These are phyloP conservation scores for Mortierella sp. DNA, from an alignment of 371 early-diverging fungal species.

Conservation along the genomic window DNA sequence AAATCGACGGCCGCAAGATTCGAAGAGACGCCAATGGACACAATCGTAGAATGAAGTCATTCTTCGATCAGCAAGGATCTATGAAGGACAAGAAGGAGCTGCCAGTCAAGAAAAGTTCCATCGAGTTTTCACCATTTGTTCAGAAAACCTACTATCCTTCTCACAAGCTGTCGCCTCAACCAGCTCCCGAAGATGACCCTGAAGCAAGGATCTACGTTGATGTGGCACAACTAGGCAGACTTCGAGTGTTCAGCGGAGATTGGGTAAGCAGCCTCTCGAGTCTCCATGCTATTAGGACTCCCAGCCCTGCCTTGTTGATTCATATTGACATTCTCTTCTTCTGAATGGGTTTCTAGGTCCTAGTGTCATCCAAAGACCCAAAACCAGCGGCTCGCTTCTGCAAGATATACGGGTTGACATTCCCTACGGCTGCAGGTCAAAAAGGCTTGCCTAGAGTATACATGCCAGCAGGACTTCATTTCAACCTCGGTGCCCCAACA, in stretches of 20 bases:
- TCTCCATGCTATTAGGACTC: background rate
- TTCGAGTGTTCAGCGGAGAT: conserved; percentile 80
- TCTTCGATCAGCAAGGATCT: conserved; percentile 16
- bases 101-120: conserved; percentile 26
- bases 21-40: conserved; percentile 41
- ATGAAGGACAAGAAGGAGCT: conserved; percentile 17
- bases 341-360: conserved; percentile 10
- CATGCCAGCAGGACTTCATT: conserved; percentile 68
- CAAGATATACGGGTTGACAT: conserved; percentile 32
- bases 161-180: conserved; percentile 62
- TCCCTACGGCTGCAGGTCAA: conserved; percentile 13
- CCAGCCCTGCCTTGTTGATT: background rate
- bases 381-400: conserved; percentile 22
- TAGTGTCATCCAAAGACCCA: conserved; percentile 26
- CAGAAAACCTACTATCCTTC: conserved; percentile 61
- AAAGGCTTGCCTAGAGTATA: conserved; percentile 55
- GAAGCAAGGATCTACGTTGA: conserved; percentile 66
- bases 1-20: conserved; percentile 50
- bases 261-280: conserved; percentile 61
- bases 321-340: too few relatives aligned
- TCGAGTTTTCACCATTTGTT: conserved; percentile 55
- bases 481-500: conserved; percentile 66
- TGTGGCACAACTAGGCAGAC: conserved; percentile 67
- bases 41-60: conserved; percentile 34
- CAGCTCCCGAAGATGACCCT: conserved; percentile 63